These are phyloP conservation scores for Crithidia fasciculata DNA, from an alignment of 208 protist species.

Conservation along the genomic window DNA sequence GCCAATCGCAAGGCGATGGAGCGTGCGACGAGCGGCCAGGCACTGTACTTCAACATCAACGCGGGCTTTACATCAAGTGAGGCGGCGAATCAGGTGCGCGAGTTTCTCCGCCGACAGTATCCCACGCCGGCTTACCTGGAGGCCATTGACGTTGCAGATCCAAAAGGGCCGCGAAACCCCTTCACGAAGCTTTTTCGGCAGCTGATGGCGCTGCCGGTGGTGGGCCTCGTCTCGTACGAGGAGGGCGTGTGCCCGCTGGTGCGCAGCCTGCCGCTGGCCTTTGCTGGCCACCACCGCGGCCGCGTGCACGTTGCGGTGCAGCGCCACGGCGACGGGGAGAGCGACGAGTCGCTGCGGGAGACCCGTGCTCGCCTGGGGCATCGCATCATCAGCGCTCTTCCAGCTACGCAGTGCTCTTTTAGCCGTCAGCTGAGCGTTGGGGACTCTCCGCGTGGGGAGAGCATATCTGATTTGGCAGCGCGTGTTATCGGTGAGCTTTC, in stretches of 20 bases:
- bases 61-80: conserved; percentile 13
- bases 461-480: conserved; percentile 8
- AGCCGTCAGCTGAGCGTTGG: conserved; percentile 4
- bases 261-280: conserved; percentile 51
- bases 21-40: not conserved
- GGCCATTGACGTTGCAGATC: not conserved
- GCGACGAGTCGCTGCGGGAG: conserved; percentile 21
- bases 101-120: conserved; percentile 21
- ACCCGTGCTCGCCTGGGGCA: conserved; percentile 22
- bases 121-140: conserved; percentile 18
- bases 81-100: conserved; percentile 19
- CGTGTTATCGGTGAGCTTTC: conserved; percentile 5
- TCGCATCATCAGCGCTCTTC: conserved; percentile 32
- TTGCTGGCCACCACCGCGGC: conserved; percentile 43
- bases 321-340: conserved; percentile 10
- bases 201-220: conserved; percentile 55
- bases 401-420: conserved; percentile 33
- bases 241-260: conserved; percentile 54
- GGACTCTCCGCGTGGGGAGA: conserved; percentile 7
- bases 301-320: conserved; percentile 29
- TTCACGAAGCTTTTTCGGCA: conserved; percentile 25
- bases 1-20: conserved; percentile 11
- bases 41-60: conserved; percentile 43
- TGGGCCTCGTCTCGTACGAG: conserved; percentile 44
- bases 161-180: not conserved